phyloP scores from a whole-genome alignment of 2,329 filamentous ascomycete species.

The Exophiala sp. region DNA sequence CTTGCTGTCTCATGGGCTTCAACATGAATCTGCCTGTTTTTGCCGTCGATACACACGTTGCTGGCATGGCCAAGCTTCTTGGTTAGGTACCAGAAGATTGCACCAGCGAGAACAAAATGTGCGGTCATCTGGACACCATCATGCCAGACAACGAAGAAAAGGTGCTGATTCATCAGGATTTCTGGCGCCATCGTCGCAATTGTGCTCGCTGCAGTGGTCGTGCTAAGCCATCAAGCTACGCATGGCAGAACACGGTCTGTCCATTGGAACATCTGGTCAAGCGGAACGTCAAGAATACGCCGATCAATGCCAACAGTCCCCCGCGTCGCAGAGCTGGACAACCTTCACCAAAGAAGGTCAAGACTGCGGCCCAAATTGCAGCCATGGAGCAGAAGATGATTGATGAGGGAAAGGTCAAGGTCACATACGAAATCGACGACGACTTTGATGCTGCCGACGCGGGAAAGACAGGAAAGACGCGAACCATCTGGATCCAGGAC shows the following conservation, averaged over 20 bases:
- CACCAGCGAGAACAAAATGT: constrained; percentile 21
- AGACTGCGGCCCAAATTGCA: background rate
- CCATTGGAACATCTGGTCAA: constrained; percentile 18
- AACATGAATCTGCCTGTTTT: constrained; percentile 58
- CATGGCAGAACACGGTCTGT: constrained; percentile 52
- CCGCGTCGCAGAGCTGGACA: background rate
- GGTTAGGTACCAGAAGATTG: constrained; percentile 52
- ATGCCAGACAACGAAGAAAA: constrained; percentile 55
- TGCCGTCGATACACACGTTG: constrained; percentile 62
- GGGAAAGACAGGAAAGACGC: background rate
- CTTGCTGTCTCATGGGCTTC: constrained; percentile 58
- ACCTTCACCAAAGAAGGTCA: constrained; percentile 2
- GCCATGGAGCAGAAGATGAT: constrained; percentile 2
- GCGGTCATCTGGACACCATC: constrained; percentile 51
- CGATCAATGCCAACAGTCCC: background rate
- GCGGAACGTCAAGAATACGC: background rate
- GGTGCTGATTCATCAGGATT: constrained; percentile 56
- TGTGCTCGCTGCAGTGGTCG: constrained; percentile 54
- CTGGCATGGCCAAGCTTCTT: constrained; percentile 56
- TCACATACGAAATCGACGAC: constrained; percentile 18
- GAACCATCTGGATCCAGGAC: constrained; percentile 13
- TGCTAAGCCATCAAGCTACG: constrained; percentile 53
- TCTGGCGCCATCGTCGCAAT: constrained; percentile 57
- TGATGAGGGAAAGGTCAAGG: constrained; percentile 9
- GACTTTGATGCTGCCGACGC: constrained; percentile 18